A percentile compares a stretch with the other conserved stretches of the same genome.
Evolutionary conservation across 2,329 filamentous ascomycete species (phyloP).

Genomic region (Cordyceps javanica): DNA sequence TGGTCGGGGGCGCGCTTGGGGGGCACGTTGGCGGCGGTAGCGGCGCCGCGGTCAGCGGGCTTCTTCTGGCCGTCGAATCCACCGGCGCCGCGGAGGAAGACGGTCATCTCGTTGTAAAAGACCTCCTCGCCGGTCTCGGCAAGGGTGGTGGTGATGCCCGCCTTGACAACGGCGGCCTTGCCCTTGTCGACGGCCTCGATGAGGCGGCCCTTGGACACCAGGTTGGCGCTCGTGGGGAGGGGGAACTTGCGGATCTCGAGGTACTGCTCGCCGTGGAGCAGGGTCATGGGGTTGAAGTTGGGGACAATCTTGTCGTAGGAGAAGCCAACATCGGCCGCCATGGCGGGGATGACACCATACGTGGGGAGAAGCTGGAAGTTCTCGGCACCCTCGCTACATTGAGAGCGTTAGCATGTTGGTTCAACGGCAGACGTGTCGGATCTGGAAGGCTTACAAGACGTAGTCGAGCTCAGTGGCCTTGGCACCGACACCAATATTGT

Average conservation of each 20-base stretch:
- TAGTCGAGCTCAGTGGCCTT: constrained; percentile 83
- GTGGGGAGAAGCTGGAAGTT: constrained; percentile 92
- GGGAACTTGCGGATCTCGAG: constrained; percentile 91
- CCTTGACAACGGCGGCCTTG: constrained; percentile 75
- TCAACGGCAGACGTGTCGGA: background rate
- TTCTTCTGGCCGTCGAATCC: constrained; percentile 84
- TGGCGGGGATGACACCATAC: constrained; percentile 94
- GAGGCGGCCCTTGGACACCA: constrained; percentile 70
- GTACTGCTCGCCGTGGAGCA: constrained; percentile 97
- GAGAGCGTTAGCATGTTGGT: background rate
- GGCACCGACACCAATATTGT: constrained; percentile 90
- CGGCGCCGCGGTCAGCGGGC: constrained; percentile 68
- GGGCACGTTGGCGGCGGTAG: constrained; percentile 72
- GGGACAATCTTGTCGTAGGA: constrained; percentile 76
- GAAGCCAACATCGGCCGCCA: constrained; percentile 77
- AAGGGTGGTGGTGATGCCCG: constrained; percentile 75
- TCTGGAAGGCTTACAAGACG: constrained; percentile 53
- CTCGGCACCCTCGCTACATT: constrained; percentile 67
- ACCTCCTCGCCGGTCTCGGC: constrained; percentile 80
- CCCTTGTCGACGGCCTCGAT: constrained; percentile 97
- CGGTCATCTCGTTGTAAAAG: constrained; percentile 95
- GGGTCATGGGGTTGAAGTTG: constrained; percentile 98
- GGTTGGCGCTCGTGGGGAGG: constrained; percentile 75
- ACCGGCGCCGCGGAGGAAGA: constrained; percentile 86
- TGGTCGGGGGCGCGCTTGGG: constrained; percentile 73